Conservation (phyloP, 306 rosid species). For the Lathyrus sativus region DNA sequence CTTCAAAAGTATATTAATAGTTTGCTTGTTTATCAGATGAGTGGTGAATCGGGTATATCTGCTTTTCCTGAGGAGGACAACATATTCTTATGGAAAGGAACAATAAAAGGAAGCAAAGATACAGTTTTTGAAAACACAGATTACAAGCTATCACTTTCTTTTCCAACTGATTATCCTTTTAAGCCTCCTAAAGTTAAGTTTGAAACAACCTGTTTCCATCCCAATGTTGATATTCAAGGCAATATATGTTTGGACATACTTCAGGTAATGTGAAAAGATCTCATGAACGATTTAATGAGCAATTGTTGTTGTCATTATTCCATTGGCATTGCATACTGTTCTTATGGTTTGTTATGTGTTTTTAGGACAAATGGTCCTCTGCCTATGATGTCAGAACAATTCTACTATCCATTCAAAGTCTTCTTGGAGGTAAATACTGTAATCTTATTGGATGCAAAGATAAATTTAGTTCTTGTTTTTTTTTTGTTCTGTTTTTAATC, state of each 20-base stretch:
- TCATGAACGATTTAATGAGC: not conserved
- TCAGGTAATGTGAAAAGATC: conserved; percentile 58
- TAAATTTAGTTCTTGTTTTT: not conserved
- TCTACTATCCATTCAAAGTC: conserved; percentile 41
- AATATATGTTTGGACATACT: conserved; percentile 97
- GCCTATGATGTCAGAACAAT: conserved; percentile 47
- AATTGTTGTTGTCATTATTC: not conserved
- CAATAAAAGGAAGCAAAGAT: conserved; percentile 90
- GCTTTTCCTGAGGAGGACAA: conserved; percentile 98
- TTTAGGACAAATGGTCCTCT: conserved; percentile 41
- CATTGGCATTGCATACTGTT: not conserved
- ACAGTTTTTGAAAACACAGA: conserved; percentile 90
- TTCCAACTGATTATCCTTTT: conserved; percentile 91
- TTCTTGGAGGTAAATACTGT: conserved; percentile 64
- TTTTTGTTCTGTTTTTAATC: not conserved
- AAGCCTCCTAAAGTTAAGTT: conserved; percentile 93
- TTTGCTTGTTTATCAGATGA: conserved; percentile 56
- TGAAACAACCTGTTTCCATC: conserved; percentile 85
- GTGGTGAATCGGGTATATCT: conserved; percentile 91
- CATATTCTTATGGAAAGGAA: conserved; percentile 94
- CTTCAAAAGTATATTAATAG: not conserved
- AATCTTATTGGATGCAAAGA: too few species aligned
- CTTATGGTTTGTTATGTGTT: not conserved
- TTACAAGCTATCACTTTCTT: conserved; percentile 74
- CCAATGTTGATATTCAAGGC: conserved; percentile 82